Evolutionary conservation across 106 monocot species (phyloP).

Genomic region (Dendrobium huoshanense): DNA sequence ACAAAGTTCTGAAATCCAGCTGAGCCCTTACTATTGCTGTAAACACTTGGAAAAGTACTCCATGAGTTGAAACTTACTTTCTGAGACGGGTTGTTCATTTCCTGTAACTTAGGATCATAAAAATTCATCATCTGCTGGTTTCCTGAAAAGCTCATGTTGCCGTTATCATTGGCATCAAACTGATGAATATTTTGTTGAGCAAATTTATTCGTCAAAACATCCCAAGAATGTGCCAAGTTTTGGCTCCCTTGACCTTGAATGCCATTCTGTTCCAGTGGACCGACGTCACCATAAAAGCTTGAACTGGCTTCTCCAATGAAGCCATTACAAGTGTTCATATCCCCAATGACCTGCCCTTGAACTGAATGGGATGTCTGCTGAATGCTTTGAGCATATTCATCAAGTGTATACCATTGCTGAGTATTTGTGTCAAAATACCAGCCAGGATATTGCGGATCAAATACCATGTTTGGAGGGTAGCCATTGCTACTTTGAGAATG

Average conservation of each 20-base stretch:
- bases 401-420: constrained; percentile 72
- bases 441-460: constrained; percentile 86
- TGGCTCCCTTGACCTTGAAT: background rate
- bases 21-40: constrained; percentile 16
- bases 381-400: constrained; percentile 48
- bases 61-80: constrained; percentile 19
- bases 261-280: background rate
- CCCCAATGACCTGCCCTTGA: constrained; percentile 17
- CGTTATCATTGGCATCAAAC: constrained; percentile 15
- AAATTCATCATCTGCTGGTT: constrained; percentile 31
- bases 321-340: constrained; percentile 17
- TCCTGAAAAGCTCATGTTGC: constrained; percentile 10
- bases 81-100: constrained; percentile 11
- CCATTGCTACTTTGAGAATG: constrained; percentile 22
- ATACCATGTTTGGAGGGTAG: constrained; percentile 89
- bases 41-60: constrained; percentile 9
- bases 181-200: constrained; percentile 29
- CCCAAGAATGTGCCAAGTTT: constrained; percentile 13
- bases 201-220: constrained; percentile 17
- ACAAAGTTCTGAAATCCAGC: constrained; percentile 29
- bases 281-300: background rate
- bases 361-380: constrained; percentile 14
- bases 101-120: constrained; percentile 16
- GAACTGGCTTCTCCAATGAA: constrained; percentile 10
- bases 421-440: constrained; percentile 89